These are phyloP conservation scores for Acrocalymma vagum DNA, from an alignment of 2,329 filamentous ascomycete genomes.

Conservation along the genomic window DNA sequence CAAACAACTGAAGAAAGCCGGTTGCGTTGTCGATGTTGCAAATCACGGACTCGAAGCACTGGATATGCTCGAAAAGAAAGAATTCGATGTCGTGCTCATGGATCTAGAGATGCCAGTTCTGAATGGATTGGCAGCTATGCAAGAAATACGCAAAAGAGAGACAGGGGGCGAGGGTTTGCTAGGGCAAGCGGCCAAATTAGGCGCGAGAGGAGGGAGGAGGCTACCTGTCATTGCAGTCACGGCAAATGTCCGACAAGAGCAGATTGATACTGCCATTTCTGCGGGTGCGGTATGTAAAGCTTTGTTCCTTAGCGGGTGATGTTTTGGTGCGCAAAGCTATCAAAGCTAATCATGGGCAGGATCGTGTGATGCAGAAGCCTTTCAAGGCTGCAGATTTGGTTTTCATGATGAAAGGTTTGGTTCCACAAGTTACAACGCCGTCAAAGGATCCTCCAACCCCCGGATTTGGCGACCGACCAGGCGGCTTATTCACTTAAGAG, in stretches of 20 bases:
- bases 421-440: conserved; percentile 28
- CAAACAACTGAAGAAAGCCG: conserved; percentile 46
- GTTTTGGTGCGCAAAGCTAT: neutral
- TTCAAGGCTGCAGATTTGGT: conserved; percentile 46
- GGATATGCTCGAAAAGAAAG: conserved; percentile 33
- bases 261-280: conserved; percentile 42
- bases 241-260: conserved; percentile 46
- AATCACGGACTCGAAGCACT: conserved; percentile 50
- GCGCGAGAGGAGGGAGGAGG: conserved; percentile 23
- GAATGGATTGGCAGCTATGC: conserved; percentile 53
- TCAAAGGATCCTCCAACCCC: conserved; percentile 27
- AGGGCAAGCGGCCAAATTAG: conserved; percentile 24
- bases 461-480: conserved; percentile 12
- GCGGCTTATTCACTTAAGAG: conserved; percentile 26
- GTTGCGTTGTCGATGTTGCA: conserved; percentile 38
- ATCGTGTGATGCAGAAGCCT: conserved; percentile 47
- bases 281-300: conserved; percentile 39
- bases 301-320: too few species aligned
- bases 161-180: conserved; percentile 33
- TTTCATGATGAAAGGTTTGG: conserved; percentile 43
- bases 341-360: conserved; percentile 22
- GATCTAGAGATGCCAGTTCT: conserved; percentile 67
- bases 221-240: conserved; percentile 49
- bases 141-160: conserved; percentile 58
- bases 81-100: conserved; percentile 49